Evolutionary conservation across 176 grass and related monocot species (phyloP).

Genomic region (Leersia perrieri): DNA sequence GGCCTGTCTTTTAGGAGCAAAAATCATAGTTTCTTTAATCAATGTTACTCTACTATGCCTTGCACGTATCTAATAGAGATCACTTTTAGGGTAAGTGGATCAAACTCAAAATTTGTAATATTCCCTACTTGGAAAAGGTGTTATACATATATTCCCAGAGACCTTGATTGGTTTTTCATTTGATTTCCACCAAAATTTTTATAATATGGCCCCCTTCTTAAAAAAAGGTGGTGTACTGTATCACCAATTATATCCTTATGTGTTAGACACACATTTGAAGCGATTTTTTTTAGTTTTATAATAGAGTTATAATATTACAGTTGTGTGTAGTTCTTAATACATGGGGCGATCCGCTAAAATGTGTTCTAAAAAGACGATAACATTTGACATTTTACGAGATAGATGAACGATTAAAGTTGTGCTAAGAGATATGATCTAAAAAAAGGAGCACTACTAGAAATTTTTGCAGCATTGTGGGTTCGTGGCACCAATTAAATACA

Average conservation of each 20-base stretch:
- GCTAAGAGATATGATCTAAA: not conserved
- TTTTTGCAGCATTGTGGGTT: not conserved
- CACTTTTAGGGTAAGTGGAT: not conserved
- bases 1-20: conserved; percentile 9
- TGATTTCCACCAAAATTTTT: not conserved
- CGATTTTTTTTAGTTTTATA: too few species aligned
- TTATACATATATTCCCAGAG: not conserved
- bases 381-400: not conserved
- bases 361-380: too few species aligned
- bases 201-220: not conserved
- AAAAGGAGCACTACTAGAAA: not conserved
- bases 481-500: not conserved
- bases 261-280: not conserved
- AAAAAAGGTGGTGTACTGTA: not conserved
- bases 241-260: not conserved
- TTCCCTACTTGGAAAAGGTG: not conserved
- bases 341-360: too few species aligned
- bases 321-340: not conserved
- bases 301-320: too few species aligned
- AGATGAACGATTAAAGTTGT: not conserved
- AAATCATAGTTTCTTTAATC: not conserved
- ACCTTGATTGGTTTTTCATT: not conserved
- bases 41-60: not conserved
- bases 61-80: not conserved
- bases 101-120: not conserved